phyloP scores from a whole-genome alignment of 805 yeast species.

The Metschnikowia dekortorum region DNA sequence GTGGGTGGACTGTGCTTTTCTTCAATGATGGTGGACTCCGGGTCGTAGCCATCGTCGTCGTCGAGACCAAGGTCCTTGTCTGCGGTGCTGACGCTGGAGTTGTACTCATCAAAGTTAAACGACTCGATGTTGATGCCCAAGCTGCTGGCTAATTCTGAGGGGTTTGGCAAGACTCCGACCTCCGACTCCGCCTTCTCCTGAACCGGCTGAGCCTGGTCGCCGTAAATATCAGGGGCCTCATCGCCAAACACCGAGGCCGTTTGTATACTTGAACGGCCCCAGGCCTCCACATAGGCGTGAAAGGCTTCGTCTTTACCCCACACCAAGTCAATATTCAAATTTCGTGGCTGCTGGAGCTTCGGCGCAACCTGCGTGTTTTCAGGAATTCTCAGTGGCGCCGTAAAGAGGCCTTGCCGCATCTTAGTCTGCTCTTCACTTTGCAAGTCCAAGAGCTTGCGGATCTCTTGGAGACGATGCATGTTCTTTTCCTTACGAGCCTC shows the following conservation, averaged over 20 bases:
- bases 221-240: background rate
- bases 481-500: conserved; percentile 21
- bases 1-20: conserved; percentile 12
- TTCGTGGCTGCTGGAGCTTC: conserved; percentile 5
- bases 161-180: background rate
- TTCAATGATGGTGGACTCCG: conserved; percentile 14
- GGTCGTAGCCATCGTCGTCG: conserved; percentile 22
- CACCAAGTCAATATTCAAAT: conserved; percentile 4
- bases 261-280: conserved; percentile 11
- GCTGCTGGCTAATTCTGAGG: conserved; percentile 16
- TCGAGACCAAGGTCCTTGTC: conserved; percentile 23
- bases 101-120: conserved; percentile 17
- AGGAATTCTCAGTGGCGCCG: background rate
- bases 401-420: conserved; percentile 9
- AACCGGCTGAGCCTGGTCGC: background rate
- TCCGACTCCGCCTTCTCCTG: background rate
- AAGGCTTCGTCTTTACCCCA: conserved; percentile 9
- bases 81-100: conserved; percentile 10
- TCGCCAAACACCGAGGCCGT: background rate
- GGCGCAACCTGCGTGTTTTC: background rate
- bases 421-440: conserved; percentile 22
- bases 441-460: conserved; percentile 24
- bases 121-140: conserved; percentile 22
- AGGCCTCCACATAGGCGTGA: conserved; percentile 6
- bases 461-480: conserved; percentile 19